Conservation (phyloP, 805 yeast species). For the Debaryomyces prosopidis region DNA sequence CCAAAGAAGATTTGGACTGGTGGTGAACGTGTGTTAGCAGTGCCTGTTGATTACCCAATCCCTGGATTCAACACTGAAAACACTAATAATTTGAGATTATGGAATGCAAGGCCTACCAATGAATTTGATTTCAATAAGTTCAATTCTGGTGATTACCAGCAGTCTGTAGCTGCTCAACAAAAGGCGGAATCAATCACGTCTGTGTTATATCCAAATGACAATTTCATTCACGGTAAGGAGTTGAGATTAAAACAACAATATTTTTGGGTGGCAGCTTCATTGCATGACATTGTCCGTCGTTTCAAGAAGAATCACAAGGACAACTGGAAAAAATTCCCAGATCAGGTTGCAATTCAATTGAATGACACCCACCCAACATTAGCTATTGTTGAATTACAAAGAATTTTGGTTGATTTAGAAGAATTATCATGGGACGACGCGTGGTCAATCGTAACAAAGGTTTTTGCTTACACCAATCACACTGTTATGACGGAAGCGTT, state of each 20-base stretch:
- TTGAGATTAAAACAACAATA: constrained; percentile 92
- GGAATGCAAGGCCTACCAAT: constrained; percentile 87
- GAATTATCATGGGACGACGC: constrained; percentile 80
- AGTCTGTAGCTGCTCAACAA: constrained; percentile 82
- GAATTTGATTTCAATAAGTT: constrained; percentile 91
- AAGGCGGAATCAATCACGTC: constrained; percentile 91
- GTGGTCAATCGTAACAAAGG: constrained; percentile 76
- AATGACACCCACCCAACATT: constrained; percentile 95
- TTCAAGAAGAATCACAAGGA: constrained; percentile 71
- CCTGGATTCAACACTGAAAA: constrained; percentile 85
- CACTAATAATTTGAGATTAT: constrained; percentile 85
- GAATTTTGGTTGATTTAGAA: constrained; percentile 83
- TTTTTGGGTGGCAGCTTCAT: constrained; percentile 95
- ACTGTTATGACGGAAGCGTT: constrained; percentile 94
- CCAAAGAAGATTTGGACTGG: constrained; percentile 75
- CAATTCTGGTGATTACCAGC: constrained; percentile 86
- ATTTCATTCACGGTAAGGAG: constrained; percentile 88
- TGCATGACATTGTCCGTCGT: constrained; percentile 87
- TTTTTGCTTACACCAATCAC: constrained; percentile 92
- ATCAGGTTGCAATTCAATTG: constrained; percentile 85
- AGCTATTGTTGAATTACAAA: constrained; percentile 85
- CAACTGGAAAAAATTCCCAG: constrained; percentile 82
- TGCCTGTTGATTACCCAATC: constrained; percentile 88
- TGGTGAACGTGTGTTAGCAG: constrained; percentile 86
- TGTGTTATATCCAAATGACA: constrained; percentile 91